Conservation (phyloP, 306 rosid species). For the Acacia acuminata region DNA sequence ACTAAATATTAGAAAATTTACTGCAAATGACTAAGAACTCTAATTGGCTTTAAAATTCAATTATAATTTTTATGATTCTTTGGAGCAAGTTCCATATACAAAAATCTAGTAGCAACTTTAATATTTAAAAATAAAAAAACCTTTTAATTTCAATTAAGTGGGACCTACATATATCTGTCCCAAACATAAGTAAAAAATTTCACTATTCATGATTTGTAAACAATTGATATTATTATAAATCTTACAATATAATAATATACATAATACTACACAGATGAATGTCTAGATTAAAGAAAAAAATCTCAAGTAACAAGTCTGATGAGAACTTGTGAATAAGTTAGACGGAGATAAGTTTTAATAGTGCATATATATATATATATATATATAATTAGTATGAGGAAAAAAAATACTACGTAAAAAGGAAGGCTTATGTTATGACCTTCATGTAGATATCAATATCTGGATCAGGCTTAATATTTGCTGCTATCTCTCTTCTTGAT, state of each 20-base stretch:
- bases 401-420: too few relatives aligned
- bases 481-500: constrained; percentile 50
- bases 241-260: too few relatives aligned
- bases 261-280: neutral
- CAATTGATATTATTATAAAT: too few relatives aligned
- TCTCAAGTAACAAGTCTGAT: too few relatives aligned
- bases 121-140: neutral
- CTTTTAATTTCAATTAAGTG: neutral
- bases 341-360: neutral
- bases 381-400: too few relatives aligned
- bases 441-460: constrained; percentile 51
- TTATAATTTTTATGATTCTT: neutral
- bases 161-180: neutral
- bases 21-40: neutral
- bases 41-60: neutral
- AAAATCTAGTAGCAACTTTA: neutral
- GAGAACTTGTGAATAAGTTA: neutral
- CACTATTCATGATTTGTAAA: neutral
- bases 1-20: neutral
- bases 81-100: neutral
- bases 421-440: constrained; percentile 25
- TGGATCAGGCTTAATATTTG: constrained; percentile 50
- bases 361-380: neutral
- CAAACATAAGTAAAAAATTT: neutral
- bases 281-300: too few relatives aligned